Conservation (phyloP, 371 early-diverging fungal species). For the Mucor indicus region DNA sequence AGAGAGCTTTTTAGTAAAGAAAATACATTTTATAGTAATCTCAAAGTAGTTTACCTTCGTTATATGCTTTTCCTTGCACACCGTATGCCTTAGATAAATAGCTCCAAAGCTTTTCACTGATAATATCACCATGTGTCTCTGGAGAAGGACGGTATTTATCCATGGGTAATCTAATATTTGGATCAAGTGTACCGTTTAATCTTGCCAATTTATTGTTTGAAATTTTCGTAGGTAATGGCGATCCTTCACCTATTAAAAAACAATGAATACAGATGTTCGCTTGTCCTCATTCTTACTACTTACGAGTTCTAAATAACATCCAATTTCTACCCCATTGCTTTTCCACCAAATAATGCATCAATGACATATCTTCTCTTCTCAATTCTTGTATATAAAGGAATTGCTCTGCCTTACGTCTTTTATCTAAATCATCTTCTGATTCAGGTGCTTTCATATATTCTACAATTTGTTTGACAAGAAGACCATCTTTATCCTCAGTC, state of each 20-base stretch:
- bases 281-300: too few species aligned
- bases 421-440: slow-evolving; percentile 26
- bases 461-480: background rate
- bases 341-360: slow-evolving; percentile 38
- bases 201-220: slow-evolving; percentile 35
- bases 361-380: slow-evolving; percentile 40
- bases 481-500: background rate
- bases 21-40: background rate
- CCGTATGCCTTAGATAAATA: slow-evolving; percentile 39
- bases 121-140: slow-evolving; percentile 46
- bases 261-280: background rate
- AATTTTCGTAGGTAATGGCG: slow-evolving; percentile 34
- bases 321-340: slow-evolving; percentile 42
- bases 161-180: slow-evolving; percentile 38
- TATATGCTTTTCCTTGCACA: slow-evolving; percentile 38
- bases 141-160: slow-evolving; percentile 47
- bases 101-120: slow-evolving; percentile 38
- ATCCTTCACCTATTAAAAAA: slow-evolving; percentile 33
- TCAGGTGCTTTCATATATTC: slow-evolving; percentile 16
- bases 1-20: background rate
- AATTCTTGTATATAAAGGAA: slow-evolving; percentile 42
- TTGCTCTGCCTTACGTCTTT: slow-evolving; percentile 44
- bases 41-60: slow-evolving; percentile 30
- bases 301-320: slow-evolving; percentile 50
- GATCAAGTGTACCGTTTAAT: slow-evolving; percentile 36